Conservation (phyloP, 2,329 filamentous ascomycete genomes). For the Fusarium armeniacum region DNA sequence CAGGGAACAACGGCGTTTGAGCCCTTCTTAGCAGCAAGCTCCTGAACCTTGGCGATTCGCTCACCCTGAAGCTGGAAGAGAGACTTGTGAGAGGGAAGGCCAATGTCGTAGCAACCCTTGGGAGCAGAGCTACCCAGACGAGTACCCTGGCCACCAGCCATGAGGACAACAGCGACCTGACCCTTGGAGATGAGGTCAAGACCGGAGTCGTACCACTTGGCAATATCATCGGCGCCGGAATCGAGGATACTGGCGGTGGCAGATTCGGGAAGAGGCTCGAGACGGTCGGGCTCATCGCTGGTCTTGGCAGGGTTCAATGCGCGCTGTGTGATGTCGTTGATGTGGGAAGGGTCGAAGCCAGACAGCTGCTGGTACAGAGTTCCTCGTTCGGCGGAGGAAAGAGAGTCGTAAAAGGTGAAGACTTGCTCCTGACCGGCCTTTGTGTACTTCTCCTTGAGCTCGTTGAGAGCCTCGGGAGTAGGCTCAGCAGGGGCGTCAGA, state of each 20-base stretch:
- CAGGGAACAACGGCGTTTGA: conserved; percentile 81
- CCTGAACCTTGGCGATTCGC: conserved; percentile 88
- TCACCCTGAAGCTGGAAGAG: conserved; percentile 98
- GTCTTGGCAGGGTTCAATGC: conserved; percentile 83
- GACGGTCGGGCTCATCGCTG: conserved; percentile 66
- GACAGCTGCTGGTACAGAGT: conserved; percentile 85
- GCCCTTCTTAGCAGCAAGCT: conserved; percentile 78
- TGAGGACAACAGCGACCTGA: conserved; percentile 88
- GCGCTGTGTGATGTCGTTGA: conserved; percentile 87
- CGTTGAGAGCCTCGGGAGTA: conserved; percentile 74
- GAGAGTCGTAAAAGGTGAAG: conserved; percentile 84
- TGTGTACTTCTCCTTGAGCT: conserved; percentile 79
- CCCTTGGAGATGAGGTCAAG: conserved; percentile 84
- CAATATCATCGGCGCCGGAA: conserved; percentile 81
- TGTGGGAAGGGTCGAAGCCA: conserved; percentile 84
- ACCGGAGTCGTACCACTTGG: conserved; percentile 86
- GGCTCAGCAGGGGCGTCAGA: conserved; percentile 63
- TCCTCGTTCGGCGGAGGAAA: conserved; percentile 80
- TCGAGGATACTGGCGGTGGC: conserved; percentile 93
- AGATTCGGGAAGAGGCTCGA: conserved; percentile 90
- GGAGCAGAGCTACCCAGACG: conserved; percentile 93
- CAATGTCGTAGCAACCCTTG: conserved; percentile 98
- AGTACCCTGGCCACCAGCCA: conserved; percentile 97
- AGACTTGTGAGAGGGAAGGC: conserved; percentile 90
- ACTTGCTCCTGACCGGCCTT: conserved; percentile 85